Percentiles rank a stretch among this genome's conserved stretches.
Conservation (phyloP, 2,329 filamentous ascomycete genomes). For the Fragosphaeria purpurea region DNA sequence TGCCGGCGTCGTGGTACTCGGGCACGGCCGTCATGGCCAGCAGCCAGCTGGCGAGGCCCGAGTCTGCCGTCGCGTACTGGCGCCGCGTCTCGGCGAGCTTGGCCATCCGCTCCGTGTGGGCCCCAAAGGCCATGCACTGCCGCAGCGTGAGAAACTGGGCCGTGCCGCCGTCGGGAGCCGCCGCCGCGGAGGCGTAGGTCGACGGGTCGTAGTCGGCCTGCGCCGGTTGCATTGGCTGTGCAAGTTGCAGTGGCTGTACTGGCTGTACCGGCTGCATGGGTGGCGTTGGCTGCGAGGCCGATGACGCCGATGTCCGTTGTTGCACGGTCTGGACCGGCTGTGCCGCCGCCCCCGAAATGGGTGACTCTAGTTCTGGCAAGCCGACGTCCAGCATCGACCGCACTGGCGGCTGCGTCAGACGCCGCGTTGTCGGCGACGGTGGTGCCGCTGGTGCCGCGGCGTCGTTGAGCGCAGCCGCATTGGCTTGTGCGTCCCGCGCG, state of each 20-base stretch:
- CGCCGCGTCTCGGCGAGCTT: conserved; percentile 64
- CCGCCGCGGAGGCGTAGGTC: background rate
- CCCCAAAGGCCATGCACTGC: conserved; percentile 64
- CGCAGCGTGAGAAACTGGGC: conserved; percentile 25
- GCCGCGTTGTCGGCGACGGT: too few relatives aligned
- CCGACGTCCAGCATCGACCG: conserved; percentile 13
- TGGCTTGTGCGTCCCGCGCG: too few relatives aligned
- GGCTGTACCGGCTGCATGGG: conserved; percentile 7
- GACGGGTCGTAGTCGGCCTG: background rate
- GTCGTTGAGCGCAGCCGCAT: background rate
- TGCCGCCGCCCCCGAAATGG: too few relatives aligned
- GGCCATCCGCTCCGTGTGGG: conserved; percentile 56
- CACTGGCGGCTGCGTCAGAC: conserved; percentile 1
- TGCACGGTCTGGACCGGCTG: too few relatives aligned
- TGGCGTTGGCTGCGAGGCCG: conserved; percentile 25
- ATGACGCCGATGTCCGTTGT: background rate
- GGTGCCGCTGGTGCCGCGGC: background rate
- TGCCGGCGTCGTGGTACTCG: conserved; percentile 33
- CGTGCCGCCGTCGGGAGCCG: conserved; percentile 1
- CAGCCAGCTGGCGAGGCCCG: conserved; percentile 58
- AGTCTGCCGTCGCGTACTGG: conserved; percentile 62
- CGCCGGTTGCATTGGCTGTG: background rate
- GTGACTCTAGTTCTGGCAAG: too few relatives aligned
- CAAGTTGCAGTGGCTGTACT: conserved; percentile 3
- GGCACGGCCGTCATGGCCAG: conserved; percentile 32